These are phyloP conservation scores for Strobilomyces dryophilus DNA, from an alignment of 768 basidiomycete genomes.

Conservation along the genomic window DNA sequence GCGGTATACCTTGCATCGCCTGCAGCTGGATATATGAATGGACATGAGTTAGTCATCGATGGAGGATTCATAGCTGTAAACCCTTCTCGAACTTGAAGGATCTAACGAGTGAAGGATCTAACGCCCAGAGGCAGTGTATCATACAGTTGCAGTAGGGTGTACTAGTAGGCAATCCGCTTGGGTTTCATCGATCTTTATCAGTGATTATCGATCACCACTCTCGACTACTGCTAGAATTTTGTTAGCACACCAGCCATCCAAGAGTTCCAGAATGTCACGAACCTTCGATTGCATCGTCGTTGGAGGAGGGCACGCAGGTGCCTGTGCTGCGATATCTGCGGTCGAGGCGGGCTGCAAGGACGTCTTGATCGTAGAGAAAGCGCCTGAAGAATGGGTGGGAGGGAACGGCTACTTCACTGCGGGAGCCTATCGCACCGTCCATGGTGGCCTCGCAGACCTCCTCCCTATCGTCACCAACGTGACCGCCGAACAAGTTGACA, in stretches of 20 bases:
- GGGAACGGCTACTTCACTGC: conserved; percentile 75
- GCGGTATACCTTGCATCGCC: conserved; percentile 70
- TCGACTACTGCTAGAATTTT: too few relatives aligned
- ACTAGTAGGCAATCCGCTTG: too few relatives aligned
- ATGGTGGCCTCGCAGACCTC: conserved; percentile 57
- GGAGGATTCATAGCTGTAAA: conserved; percentile 75
- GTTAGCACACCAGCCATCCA: too few relatives aligned
- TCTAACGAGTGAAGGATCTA: background rate
- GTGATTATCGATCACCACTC: too few relatives aligned
- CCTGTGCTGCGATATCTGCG: conserved; percentile 60
- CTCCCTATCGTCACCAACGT: conserved; percentile 51
- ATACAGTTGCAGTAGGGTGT: too few relatives aligned
- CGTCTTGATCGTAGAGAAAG: conserved; percentile 65
- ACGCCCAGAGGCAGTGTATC: background rate
- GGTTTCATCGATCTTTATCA: too few relatives aligned
- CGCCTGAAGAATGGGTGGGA: conserved; percentile 58
- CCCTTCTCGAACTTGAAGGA: conserved; percentile 43
- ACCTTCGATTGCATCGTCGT: conserved; percentile 56
- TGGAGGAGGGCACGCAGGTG: conserved; percentile 65
- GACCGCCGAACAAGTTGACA: conserved; percentile 36
- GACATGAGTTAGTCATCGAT: conserved; percentile 75
- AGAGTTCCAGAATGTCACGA: conserved; percentile 7
- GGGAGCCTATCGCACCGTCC: conserved; percentile 62
- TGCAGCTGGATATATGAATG: conserved; percentile 71
- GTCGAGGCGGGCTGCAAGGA: conserved; percentile 53